These are phyloP conservation scores for Cercophora newfieldiana DNA, from an alignment of 495 filamentous ascomycete species.

Conservation along the genomic window DNA sequence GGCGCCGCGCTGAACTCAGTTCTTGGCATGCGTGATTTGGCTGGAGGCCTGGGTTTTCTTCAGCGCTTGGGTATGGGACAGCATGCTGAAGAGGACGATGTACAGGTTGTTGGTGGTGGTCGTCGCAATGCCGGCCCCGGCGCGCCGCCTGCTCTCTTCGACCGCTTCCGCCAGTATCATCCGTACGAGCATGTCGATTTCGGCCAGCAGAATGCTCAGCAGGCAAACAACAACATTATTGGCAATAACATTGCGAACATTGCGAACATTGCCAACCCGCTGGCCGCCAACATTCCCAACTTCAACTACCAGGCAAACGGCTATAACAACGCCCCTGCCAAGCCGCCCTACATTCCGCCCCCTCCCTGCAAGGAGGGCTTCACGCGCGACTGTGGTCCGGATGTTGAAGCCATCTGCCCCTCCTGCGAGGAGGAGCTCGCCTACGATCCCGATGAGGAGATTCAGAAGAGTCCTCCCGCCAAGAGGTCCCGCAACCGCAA, in stretches of 20 bases:
- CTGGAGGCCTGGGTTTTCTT: background rate
- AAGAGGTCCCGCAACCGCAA: slow-evolving; percentile 44
- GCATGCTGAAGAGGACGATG: slow-evolving; percentile 21
- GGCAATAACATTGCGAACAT: too few species aligned
- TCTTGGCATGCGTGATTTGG: background rate
- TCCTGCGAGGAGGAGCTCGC: slow-evolving; percentile 48
- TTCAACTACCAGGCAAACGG: slow-evolving; percentile 34
- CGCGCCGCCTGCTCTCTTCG: background rate
- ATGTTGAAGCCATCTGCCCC: slow-evolving; percentile 45
- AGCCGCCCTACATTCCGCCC: slow-evolving; percentile 38
- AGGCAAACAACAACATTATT: too few species aligned
- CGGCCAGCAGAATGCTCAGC: too few species aligned
- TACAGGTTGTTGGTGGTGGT: slow-evolving; percentile 21
- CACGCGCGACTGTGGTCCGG: slow-evolving; percentile 42
- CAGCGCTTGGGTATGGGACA: slow-evolving; percentile 8
- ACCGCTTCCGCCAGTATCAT: too few species aligned
- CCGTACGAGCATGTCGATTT: too few species aligned
- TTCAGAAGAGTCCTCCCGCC: slow-evolving; percentile 22
- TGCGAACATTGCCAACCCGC: slow-evolving; percentile 22
- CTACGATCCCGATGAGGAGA: slow-evolving; percentile 41
- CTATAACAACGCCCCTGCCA: slow-evolving; percentile 23
- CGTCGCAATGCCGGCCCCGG: background rate
- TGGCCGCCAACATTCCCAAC: slow-evolving; percentile 29
- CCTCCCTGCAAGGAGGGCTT: slow-evolving; percentile 41
- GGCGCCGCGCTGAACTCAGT: background rate